A percentile compares a stretch with the other conserved stretches of the same genome.
These are phyloP conservation scores for Suillus cothurnatus DNA, from an alignment of 768 basidiomycete species.

Conservation along the genomic window DNA sequence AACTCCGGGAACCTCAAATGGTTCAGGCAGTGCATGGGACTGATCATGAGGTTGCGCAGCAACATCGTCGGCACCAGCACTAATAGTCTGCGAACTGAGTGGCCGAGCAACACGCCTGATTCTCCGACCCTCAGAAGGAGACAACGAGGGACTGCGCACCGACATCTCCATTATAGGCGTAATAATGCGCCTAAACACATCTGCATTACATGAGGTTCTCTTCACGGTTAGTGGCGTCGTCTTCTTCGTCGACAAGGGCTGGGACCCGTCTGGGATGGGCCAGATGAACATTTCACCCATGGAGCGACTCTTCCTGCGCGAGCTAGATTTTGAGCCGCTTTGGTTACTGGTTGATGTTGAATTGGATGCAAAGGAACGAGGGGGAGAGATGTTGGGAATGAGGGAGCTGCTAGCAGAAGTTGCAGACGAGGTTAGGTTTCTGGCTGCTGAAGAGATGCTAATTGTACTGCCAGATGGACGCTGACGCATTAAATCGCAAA, in stretches of 20 bases:
- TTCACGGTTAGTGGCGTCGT: background rate
- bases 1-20: background rate
- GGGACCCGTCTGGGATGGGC: background rate
- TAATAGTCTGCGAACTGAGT: background rate
- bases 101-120: background rate
- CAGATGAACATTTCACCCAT: constrained; percentile 5
- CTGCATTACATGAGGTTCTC: background rate
- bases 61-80: background rate
- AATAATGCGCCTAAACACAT: constrained; percentile 1
- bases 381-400: background rate
- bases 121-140: constrained; percentile 6
- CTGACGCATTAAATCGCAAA: constrained; percentile 6
- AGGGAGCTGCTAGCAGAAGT: background rate
- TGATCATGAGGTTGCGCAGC: background rate
- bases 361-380: constrained; percentile 1
- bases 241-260: background rate
- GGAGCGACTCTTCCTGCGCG: background rate
- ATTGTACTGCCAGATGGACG: background rate
- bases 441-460: background rate
- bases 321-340: background rate
- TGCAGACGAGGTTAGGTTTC: background rate
- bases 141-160: background rate
- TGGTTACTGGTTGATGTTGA: constrained; percentile 5
- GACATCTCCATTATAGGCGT: background rate
- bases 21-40: background rate